phyloP scores from a whole-genome alignment of 768 basidiomycete species.

The Tricholoma sp. region DNA sequence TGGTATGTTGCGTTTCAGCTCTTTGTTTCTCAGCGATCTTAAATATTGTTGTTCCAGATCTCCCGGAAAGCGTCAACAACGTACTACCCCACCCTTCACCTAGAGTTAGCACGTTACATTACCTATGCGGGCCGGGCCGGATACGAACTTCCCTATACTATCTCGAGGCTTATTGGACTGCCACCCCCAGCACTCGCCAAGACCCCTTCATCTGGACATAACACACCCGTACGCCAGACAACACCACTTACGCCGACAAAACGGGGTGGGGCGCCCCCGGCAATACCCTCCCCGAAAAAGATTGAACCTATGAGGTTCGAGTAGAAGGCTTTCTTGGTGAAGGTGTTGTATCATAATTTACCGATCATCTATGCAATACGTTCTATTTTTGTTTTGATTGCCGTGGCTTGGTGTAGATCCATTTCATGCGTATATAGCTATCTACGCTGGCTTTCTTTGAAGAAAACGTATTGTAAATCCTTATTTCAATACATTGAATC shows the following conservation, averaged over 20 bases:
- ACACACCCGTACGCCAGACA: constrained; percentile 17
- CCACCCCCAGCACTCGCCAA: constrained; percentile 66
- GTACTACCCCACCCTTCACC: constrained; percentile 92
- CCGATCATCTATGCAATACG: neutral
- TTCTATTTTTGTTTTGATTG: neutral
- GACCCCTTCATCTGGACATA: constrained; percentile 24
- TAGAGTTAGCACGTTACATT: constrained; percentile 89
- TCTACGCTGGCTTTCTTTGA: neutral
- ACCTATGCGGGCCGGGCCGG: constrained; percentile 57
- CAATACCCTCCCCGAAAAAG: constrained; percentile 38
- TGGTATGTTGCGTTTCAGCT: constrained; percentile 46
- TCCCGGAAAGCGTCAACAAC: constrained; percentile 91
- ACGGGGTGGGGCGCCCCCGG: constrained; percentile 20
- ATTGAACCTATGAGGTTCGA: constrained; percentile 41
- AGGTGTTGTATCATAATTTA: constrained; percentile 7
- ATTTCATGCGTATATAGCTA: neutral
- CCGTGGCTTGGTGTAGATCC: neutral
- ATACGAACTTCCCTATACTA: constrained; percentile 76
- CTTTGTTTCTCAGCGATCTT: neutral
- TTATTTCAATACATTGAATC: neutral
- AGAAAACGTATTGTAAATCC: neutral
- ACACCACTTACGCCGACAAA: constrained; percentile 20
- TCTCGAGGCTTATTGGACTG: constrained; percentile 72
- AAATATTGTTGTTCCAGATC: constrained; percentile 46
- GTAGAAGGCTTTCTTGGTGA: constrained; percentile 12